Evolutionary conservation across 306 rosid genomes (phyloP), one percentile per base, ranked within the genome.

Genomic region (Quercus suber): DNA sequence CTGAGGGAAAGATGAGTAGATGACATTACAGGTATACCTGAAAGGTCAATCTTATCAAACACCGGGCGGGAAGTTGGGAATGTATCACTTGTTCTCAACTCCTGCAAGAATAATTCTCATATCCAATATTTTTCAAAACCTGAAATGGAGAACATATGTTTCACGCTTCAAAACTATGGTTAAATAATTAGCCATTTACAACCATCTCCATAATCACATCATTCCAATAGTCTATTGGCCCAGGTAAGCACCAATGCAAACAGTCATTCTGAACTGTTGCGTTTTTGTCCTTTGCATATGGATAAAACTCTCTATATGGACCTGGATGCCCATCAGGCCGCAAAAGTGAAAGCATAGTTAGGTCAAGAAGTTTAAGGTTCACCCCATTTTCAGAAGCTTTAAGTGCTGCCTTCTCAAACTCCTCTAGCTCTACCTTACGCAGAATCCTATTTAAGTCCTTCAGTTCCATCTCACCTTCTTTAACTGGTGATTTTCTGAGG

Each of bases 291-390:
- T 72, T 75, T 5, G 86, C 96, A 80, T 84, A 96, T 68, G 98
- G 99, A 73, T 91, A 89, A 81, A 80, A 96, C 73, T 85, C 77
- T 82, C 99, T 83, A 76, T 89, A 96, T 8, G 94, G 85, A 31
- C 99, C 99, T 55, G 99, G 99, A 89, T 96, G 99, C 35, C 99
- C 98, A 45, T 96, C 99, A 1, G 99, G 99, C 86, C 99, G 89
- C 94, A 89, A 56, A 71, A 81, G 81, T 2, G 94, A 90, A 58
- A 96, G 97, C 1, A 86, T 80, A 52, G 86, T 79, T 45, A 90
- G 71, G 78, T 96, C 99, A 59, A 88, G 87, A 67, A 93, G 91
- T 81, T 88, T 91, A 35, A 96, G 82, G 65, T 89, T 89, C 77
- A 91, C 84, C 80, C 94, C 98, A 12, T 82, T 83, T 71, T 35